phyloP scores from a whole-genome alignment of 768 basidiomycete species.

The Stropharia rugosoannulata region DNA sequence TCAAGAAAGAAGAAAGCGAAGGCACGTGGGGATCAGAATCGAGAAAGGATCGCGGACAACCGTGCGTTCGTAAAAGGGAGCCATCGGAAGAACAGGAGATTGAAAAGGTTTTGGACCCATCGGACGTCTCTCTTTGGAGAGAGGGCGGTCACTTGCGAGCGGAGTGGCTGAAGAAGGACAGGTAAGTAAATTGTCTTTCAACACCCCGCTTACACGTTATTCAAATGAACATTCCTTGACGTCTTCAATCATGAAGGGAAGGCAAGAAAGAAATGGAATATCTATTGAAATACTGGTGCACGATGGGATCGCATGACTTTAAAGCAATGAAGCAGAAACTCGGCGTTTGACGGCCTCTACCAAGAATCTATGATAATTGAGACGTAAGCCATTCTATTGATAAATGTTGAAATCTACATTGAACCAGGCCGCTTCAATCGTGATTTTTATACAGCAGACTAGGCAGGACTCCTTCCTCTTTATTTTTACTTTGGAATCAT shows the following conservation, averaged over 20 bases:
- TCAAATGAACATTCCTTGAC: slow-evolving; percentile 9
- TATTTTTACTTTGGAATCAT: too few species aligned
- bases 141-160: slow-evolving; percentile 46
- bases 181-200: slow-evolving; percentile 31
- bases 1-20: slow-evolving; percentile 43
- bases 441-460: not conserved
- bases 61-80: slow-evolving; percentile 39
- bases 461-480: too few species aligned
- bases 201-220: slow-evolving; percentile 5
- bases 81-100: slow-evolving; percentile 33
- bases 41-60: slow-evolving; percentile 27
- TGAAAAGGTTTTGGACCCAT: slow-evolving; percentile 23
- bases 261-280: slow-evolving; percentile 57
- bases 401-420: not conserved
- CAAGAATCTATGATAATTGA: slow-evolving; percentile 1
- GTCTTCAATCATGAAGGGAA: slow-evolving; percentile 33
- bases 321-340: slow-evolving; percentile 52
- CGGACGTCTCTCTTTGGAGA: slow-evolving; percentile 48
- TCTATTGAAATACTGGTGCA: slow-evolving; percentile 48
- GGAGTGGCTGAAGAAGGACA: slow-evolving; percentile 62
- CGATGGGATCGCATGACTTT: slow-evolving; percentile 50
- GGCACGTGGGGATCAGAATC: slow-evolving; percentile 34
- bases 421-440: not conserved
- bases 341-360: slow-evolving; percentile 41
- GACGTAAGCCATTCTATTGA: slow-evolving; percentile 2